Conservation (phyloP, 2,329 filamentous ascomycete genomes). For the Mollisia scopiformis region DNA sequence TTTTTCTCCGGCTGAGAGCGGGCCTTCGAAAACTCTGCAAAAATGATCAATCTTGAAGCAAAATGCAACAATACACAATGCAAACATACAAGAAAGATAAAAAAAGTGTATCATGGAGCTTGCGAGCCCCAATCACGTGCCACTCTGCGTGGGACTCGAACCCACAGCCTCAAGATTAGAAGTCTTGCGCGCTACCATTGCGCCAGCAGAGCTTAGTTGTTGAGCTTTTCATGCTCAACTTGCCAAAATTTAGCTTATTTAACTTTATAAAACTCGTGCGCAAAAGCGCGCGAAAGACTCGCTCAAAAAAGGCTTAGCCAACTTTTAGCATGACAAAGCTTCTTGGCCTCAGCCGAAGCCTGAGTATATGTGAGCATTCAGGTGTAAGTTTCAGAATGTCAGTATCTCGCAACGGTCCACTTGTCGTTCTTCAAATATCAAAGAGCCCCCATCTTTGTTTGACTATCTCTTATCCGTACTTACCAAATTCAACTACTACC, state of each 20-base stretch:
- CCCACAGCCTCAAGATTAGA: conserved; percentile 1
- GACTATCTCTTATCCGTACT: background rate
- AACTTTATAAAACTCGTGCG: background rate
- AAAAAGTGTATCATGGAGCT: no score
- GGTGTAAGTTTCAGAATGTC: no score
- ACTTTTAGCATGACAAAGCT: no score
- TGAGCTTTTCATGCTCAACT: background rate
- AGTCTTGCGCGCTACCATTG: conserved; percentile 2
- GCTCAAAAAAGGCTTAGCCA: no score
- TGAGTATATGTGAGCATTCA: no score
- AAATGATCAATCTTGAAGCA: no score
- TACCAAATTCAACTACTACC: background rate
- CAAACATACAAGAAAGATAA: background rate
- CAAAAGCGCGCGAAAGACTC: no score
- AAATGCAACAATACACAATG: background rate
- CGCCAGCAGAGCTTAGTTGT: background rate
- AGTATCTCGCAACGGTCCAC: no score
- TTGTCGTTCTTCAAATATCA: background rate
- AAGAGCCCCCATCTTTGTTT: background rate
- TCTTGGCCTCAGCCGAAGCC: no score
- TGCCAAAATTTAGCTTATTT: background rate
- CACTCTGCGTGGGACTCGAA: background rate
- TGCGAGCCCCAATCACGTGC: no score
- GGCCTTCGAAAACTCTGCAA: no score
- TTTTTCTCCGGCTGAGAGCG: no score